Conservation (phyloP, 306 rosid genomes). For the Cucurbita pepo region DNA sequence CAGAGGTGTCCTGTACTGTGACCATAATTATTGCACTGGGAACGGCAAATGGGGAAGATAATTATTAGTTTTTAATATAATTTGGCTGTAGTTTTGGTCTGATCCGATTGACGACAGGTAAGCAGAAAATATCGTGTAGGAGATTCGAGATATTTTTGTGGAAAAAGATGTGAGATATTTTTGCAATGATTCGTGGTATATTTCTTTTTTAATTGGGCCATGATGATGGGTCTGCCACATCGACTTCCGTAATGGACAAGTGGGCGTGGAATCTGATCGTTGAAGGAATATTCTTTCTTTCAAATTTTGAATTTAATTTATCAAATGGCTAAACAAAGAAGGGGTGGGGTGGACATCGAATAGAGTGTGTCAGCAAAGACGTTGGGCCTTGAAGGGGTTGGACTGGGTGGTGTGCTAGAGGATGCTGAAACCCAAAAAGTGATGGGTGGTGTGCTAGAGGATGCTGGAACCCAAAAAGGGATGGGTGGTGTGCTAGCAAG, state of each 20-base stretch:
- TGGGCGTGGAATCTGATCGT: background rate
- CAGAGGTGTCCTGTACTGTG: too few species aligned
- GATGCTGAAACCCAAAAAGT: too few species aligned
- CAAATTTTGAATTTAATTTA: background rate
- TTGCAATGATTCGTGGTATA: background rate
- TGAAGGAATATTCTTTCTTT: background rate
- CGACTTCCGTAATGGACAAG: background rate
- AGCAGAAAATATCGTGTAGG: background rate
- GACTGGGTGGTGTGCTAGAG: too few species aligned
- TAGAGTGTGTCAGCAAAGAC: too few species aligned
- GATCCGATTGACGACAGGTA: background rate
- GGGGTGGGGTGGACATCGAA: too few species aligned
- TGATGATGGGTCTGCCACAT: background rate
- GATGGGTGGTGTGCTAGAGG: too few species aligned
- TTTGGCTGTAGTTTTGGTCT: background rate
- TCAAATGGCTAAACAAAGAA: background rate
- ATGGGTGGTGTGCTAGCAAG: too few species aligned
- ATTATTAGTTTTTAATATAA: background rate
- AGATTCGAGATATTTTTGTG: background rate
- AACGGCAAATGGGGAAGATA: too few species aligned
- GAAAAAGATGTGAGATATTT: background rate
- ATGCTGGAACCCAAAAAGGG: too few species aligned
- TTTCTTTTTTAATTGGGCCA: background rate
- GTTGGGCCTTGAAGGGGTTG: too few species aligned
- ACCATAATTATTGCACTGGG: too few species aligned